These are phyloP conservation scores for Sclerotinia minor DNA, from an alignment of 2,329 filamentous ascomycete genomes.

Conservation along the genomic window DNA sequence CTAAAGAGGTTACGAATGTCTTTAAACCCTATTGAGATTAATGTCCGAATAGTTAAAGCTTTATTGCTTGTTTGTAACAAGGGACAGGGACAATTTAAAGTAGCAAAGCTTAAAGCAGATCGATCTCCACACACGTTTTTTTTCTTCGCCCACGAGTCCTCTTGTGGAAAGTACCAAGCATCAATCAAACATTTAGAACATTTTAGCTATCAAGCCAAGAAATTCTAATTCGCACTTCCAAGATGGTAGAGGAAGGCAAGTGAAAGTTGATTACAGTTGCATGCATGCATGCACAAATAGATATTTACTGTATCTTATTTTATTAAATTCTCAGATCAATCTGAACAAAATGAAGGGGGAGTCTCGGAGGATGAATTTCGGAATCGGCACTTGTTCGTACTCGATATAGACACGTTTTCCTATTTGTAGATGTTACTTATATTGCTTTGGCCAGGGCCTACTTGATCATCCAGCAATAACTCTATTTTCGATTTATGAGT, in stretches of 20 bases:
- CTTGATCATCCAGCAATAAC: no score
- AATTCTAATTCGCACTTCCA: constrained; percentile 13
- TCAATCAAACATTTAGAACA: constrained; percentile 3
- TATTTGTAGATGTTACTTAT: background rate
- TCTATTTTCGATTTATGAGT: no score
- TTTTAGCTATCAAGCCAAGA: constrained; percentile 2
- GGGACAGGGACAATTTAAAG: constrained; percentile 11
- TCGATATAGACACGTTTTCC: background rate
- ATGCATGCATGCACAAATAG: no score
- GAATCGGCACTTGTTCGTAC: constrained; percentile 3
- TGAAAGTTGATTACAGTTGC: no score
- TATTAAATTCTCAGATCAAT: no score
- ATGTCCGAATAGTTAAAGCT: constrained; percentile 2
- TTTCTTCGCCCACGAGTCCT: constrained; percentile 7
- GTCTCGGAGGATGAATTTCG: background rate
- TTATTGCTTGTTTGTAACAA: constrained; percentile 9
- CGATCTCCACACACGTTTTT: constrained; percentile 19
- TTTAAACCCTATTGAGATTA: background rate
- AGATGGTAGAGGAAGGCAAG: constrained; percentile 2
- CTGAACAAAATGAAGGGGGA: background rate
- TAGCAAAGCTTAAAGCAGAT: constrained; percentile 23
- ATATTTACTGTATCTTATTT: no score
- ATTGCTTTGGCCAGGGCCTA: background rate
- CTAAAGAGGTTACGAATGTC: constrained; percentile 9
- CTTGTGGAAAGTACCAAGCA: background rate